Evolutionary conservation across 371 early-diverging fungal genomes (phyloP).

Genomic region (Saksenaea vasiformis): DNA sequence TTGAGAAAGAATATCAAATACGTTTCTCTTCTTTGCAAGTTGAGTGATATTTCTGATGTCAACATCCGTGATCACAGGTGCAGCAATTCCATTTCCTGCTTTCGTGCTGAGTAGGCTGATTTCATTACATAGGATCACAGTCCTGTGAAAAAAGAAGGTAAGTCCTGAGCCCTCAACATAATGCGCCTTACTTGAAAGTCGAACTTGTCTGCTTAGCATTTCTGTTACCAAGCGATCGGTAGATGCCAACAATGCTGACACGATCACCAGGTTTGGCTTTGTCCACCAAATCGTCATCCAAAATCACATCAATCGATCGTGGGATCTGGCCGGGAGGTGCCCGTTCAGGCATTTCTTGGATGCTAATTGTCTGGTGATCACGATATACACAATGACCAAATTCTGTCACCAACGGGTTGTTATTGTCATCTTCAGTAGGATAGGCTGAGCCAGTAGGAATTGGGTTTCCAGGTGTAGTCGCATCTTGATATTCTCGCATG

Average conservation of each 20-base stretch:
- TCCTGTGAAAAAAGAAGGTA: constrained; percentile 47
- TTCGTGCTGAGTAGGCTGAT: constrained; percentile 84
- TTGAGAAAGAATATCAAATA: constrained; percentile 82
- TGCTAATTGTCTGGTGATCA: constrained; percentile 94
- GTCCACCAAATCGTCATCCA: constrained; percentile 98
- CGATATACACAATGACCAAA: constrained; percentile 94
- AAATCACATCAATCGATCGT: constrained; percentile 94
- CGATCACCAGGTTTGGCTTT: constrained; percentile 99
- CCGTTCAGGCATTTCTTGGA: constrained; percentile 99
- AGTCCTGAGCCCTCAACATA: neutral
- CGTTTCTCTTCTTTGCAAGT: constrained; percentile 70
- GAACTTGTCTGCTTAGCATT: constrained; percentile 79
- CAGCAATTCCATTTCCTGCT: constrained; percentile 64
- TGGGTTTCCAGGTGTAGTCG: constrained; percentile 54
- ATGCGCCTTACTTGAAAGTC: constrained; percentile 69
- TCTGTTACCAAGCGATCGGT: constrained; percentile 84
- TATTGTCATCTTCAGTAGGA: constrained; percentile 92
- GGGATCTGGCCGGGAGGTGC: constrained; percentile 98
- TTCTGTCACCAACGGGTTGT: constrained; percentile 91
- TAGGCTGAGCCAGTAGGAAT: constrained; percentile 76
- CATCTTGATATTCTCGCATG: constrained; percentile 91
- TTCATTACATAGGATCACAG: constrained; percentile 91
- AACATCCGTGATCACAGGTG: constrained; percentile 66
- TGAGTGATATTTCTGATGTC: constrained; percentile 87
- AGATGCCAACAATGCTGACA: constrained; percentile 95